These are phyloP conservation scores for Colletotrichum agaves DNA, from an alignment of 2,329 filamentous ascomycete species.

Conservation along the genomic window DNA sequence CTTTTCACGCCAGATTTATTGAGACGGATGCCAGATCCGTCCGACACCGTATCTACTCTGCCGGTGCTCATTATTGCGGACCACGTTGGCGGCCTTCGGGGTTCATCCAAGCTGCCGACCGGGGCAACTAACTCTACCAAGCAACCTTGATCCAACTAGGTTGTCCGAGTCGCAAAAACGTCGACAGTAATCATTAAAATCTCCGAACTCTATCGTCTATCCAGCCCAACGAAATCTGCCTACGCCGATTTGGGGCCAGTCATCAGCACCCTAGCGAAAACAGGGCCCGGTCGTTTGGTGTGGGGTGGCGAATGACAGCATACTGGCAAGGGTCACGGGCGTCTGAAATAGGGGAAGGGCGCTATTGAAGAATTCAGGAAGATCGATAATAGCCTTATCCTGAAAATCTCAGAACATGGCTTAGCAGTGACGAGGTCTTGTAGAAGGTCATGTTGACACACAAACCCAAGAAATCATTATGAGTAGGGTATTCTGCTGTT, in stretches of 20 bases:
- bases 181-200: constrained; percentile 16
- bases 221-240: neutral
- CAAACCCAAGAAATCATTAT: constrained; percentile 11
- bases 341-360: neutral
- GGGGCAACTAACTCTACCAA: neutral
- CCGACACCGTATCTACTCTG: neutral
- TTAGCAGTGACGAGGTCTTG: neutral
- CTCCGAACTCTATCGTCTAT: constrained; percentile 12
- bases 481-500: no score
- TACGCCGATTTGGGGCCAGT: constrained; percentile 21
- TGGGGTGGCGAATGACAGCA: constrained; percentile 33
- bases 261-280: neutral
- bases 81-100: constrained; percentile 18
- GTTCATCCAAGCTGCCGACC: neutral
- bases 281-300: constrained; percentile 12
- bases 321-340: constrained; percentile 21
- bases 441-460: neutral
- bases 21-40: neutral
- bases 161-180: neutral
- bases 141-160: constrained; percentile 1
- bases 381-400: neutral
- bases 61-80: constrained; percentile 23
- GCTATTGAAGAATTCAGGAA: neutral
- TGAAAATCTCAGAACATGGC: constrained; percentile 2
- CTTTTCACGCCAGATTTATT: neutral